Evolutionary conservation across 306 rosid genomes (phyloP), one percentile per base, ranked within the genome.

Genomic region (Vigna trinervia): DNA sequence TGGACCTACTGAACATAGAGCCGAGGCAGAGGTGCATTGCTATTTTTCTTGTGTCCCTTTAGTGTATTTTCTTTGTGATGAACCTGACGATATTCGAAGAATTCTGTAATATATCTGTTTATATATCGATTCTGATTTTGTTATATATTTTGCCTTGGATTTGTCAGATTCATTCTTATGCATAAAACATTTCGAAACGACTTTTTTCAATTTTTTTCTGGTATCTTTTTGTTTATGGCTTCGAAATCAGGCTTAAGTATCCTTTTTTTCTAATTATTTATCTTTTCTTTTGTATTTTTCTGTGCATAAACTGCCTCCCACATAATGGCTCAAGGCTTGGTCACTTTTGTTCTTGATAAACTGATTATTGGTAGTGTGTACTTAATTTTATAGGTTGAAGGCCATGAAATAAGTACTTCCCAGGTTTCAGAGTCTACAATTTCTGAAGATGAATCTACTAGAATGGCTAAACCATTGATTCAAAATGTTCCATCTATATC

Each of bases 401-500:
- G 86, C 82, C 92, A 77, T 81, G 97, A 90, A 84, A 76, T 83
- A 20, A 75, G 81, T 61, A 86, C 87, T 65, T 82, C 89, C 62
- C 89, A 83, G 85, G 79, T 79, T 71, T 86, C 86, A 41, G 96
- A 90, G 80, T 83, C 90, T 19, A 82, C 86, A 69, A 53, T 80
- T 82, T 82, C 88, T 71, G 97, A 89, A 85, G 86, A 82, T 74
- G 88, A 90, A 81, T 71, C 91, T 67, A 8, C 75, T 36, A 74
- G 54, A 73, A 63, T 78, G 80, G 85, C 71, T 57, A 88, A 80
- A 47, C 81, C 86, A 56, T 39, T 67, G 14, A 61, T 36, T 57
- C 87, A 51, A 46, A 77, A 80, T 79, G 70, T 69, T 67, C 73
- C 97, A 19, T 75, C 90, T 53, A 73, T 86, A 82, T 87, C 94